Base-by-base conservation (phyloP, 1,284 basidiomycete species). In the Ganoderma lingzhi region DNA sequence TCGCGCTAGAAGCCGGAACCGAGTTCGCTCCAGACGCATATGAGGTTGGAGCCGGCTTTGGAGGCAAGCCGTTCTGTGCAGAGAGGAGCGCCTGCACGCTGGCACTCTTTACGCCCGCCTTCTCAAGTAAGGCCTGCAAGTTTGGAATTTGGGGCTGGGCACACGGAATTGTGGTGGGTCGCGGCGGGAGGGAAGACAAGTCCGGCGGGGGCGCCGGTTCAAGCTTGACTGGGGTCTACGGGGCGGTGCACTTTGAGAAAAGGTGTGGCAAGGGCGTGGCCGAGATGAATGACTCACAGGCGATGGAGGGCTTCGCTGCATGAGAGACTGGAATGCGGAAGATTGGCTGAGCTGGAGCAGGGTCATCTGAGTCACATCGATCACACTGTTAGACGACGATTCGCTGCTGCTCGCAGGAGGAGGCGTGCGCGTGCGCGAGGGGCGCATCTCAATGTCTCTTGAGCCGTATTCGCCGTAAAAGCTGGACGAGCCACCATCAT, bases 341-440 rank as follows among this genome's bases (percentile, higher is more conserved):
- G 72, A 73, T 45, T 73, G 72, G 59, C 72, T 73, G 23, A 73
- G 61, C 42, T 73, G 72, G 53, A 65, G 41, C 44, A 73, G 63
- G 28, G 72, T 71, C 42, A 71, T 68, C 64, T 73, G 72, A 62
- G 72, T 70, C 19, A 67, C 63, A 63, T 71, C 72, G 58, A 71
- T 59, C 66, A 71, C 59, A 42, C 59, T 62, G 39, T 61, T 61
- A 23, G 61, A 59, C n/a, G 67, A 56, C 19, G 67, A 35, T 17
- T 71, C 70, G 56, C 70, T 68, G 6, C 70, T 58, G 44, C 56
- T 64, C 14, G 64, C 63, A 51, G 61, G 65, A 37, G 62, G 66
- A 15, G 71, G 69, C 35, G 70, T 65, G 44, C 44, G 68, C 14
- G 62, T 51, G 30, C 35, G 28, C 14, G 55, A n/a, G 30, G 42